phyloP scores from a whole-genome alignment of 192 early-diverging fungal species.

The Podila verticillata region DNA sequence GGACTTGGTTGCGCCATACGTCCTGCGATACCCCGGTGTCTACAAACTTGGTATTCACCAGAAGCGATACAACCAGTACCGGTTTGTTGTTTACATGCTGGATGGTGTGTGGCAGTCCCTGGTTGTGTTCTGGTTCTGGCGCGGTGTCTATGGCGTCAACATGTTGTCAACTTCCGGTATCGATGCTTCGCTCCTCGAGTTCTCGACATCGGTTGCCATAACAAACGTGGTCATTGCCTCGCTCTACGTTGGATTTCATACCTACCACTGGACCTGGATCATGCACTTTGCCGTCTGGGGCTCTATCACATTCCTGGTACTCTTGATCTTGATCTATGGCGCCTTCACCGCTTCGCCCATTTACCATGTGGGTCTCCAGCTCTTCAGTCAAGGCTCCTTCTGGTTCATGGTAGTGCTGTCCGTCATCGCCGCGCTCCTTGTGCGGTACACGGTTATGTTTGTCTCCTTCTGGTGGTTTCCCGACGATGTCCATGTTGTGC shows the following conservation, averaged over 20 bases:
- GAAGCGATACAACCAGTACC: conserved; percentile 80
- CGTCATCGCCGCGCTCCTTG: conserved; percentile 75
- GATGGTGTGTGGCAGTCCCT: conserved; percentile 95
- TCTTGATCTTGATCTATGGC: conserved; percentile 76
- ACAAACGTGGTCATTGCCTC: conserved; percentile 85
- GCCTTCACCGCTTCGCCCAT: conserved; percentile 64
- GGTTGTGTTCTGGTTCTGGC: conserved; percentile 84
- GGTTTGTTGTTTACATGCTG: conserved; percentile 88
- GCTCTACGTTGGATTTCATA: conserved; percentile 78
- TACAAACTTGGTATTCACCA: conserved; percentile 90
- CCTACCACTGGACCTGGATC: conserved; percentile 88
- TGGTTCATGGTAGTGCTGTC: conserved; percentile 78
- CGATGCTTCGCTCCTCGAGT: conserved; percentile 62
- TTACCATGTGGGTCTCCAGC: conserved; percentile 72
- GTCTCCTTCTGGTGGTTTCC: conserved; percentile 73
- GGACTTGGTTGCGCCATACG: conserved; percentile 67
- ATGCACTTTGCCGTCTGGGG: conserved; percentile 69
- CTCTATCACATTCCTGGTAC: conserved; percentile 73
- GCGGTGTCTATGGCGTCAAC: conserved; percentile 64
- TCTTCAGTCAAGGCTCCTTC: conserved; percentile 75
- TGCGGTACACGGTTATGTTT: conserved; percentile 74
- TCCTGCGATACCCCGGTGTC: conserved; percentile 67
- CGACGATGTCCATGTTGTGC: conserved; percentile 71
- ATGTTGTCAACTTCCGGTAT: conserved; percentile 13
- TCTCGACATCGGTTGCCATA: conserved; percentile 85